Evolutionary conservation across 805 yeast genomes (phyloP).

Genomic region (Cyberlindnera suaveolens): DNA sequence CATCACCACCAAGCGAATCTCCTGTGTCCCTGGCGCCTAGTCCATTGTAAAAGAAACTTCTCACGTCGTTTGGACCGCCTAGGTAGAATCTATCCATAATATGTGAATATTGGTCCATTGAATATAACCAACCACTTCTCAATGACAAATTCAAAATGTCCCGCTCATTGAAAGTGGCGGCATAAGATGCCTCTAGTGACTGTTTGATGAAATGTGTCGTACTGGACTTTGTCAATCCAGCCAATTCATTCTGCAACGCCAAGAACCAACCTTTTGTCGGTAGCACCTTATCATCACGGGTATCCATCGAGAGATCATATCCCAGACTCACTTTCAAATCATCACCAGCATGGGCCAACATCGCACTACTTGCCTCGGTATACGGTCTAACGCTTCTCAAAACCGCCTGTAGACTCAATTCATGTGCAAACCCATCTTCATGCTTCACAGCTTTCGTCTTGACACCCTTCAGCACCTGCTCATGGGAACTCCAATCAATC

Average conservation of each 20-base stretch:
- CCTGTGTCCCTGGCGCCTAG: slow-evolving; percentile 53
- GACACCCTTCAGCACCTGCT: slow-evolving; percentile 43
- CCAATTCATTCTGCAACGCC: slow-evolving; percentile 38
- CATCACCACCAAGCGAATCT: slow-evolving; percentile 64
- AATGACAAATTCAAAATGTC: slow-evolving; percentile 44
- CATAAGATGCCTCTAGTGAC: slow-evolving; percentile 29
- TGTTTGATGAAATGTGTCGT: slow-evolving; percentile 30
- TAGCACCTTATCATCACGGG: slow-evolving; percentile 34
- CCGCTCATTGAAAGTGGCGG: slow-evolving; percentile 25
- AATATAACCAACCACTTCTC: slow-evolving; percentile 51
- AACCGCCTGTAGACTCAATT: slow-evolving; percentile 38
- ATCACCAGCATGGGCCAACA: slow-evolving; percentile 57
- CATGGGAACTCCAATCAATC: slow-evolving; percentile 47
- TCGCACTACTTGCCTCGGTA: slow-evolving; percentile 33
- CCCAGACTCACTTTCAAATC: slow-evolving; percentile 51
- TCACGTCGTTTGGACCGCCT: slow-evolving; percentile 72
- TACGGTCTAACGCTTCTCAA: slow-evolving; percentile 32
- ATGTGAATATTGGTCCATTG: slow-evolving; percentile 37
- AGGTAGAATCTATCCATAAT: slow-evolving; percentile 74
- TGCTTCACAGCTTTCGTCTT: slow-evolving; percentile 27
- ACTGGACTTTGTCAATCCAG: slow-evolving; percentile 24
- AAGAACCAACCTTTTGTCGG: slow-evolving; percentile 39
- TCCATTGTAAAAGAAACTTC: slow-evolving; percentile 63
- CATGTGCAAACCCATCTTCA: slow-evolving; percentile 36
- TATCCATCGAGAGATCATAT: slow-evolving; percentile 35